A percentile compares a stretch with the other conserved stretches of the same genome.
Conservation (phyloP, 129 eudicot genomes). For the Rutidosis leptorrhynchoides region DNA sequence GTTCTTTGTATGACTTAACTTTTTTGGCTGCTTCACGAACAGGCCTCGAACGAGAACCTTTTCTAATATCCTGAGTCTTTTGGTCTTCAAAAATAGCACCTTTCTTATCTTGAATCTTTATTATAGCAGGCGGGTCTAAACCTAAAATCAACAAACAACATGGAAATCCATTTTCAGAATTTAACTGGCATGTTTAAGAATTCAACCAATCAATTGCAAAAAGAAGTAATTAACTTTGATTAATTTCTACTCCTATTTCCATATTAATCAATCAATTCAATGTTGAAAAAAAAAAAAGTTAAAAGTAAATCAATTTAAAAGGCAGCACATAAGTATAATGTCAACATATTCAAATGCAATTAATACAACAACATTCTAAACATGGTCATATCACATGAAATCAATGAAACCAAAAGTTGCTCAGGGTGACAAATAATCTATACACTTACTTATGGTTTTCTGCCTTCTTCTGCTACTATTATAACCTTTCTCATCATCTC, state of each 20-base stretch:
- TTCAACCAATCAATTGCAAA: no score
- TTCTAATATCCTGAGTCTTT: slow-evolving; percentile 32
- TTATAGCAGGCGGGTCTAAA: slow-evolving; percentile 27
- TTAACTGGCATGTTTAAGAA: background rate
- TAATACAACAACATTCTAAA: background rate
- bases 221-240: no score
- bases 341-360: background rate
- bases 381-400: background rate
- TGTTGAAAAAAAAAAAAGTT: no score
- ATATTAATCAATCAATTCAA: no score
- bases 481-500: slow-evolving; percentile 24
- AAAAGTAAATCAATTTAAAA: no score
- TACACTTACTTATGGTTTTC: slow-evolving; percentile 40
- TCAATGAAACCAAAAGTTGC: background rate
- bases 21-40: slow-evolving; percentile 53
- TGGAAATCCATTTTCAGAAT: background rate
- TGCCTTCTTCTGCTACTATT: slow-evolving; percentile 29
- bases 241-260: no score
- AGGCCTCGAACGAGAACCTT: slow-evolving; percentile 54
- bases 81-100: slow-evolving; percentile 3
- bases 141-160: slow-evolving; percentile 22
- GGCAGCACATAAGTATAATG: no score
- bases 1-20: slow-evolving; percentile 63
- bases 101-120: slow-evolving; percentile 36
- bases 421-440: background rate